phyloP scores from a whole-genome alignment of 257 asterid species.

The Verbascum thapsus region DNA sequence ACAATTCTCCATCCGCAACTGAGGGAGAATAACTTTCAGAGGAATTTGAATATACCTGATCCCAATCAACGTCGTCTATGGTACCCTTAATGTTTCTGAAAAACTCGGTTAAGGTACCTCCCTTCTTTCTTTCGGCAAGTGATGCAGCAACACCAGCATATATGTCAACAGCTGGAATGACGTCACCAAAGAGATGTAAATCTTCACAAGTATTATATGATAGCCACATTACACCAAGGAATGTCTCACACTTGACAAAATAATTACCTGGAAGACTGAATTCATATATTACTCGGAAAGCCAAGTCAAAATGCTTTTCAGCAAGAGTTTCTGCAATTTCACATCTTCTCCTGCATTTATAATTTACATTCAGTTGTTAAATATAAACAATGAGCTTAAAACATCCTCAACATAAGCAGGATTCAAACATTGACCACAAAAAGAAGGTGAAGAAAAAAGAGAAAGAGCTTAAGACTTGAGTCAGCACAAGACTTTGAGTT shows the following conservation, averaged over 20 bases:
- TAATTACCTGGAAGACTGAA: slow-evolving; percentile 85
- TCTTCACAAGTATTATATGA: slow-evolving; percentile 20
- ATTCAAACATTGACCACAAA: slow-evolving; percentile 2
- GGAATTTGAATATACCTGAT: slow-evolving; percentile 57
- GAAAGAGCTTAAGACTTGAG: slow-evolving; percentile 11
- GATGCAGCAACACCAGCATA: slow-evolving; percentile 98
- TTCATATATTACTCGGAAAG: slow-evolving; percentile 82
- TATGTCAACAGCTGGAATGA: slow-evolving; percentile 82
- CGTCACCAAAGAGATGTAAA: slow-evolving; percentile 24
- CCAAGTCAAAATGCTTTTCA: slow-evolving; percentile 88
- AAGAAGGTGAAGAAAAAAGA: slow-evolving; percentile 1
- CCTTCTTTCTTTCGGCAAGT: slow-evolving; percentile 95
- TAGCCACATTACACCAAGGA: slow-evolving; percentile 5
- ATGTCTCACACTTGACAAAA: slow-evolving; percentile 25
- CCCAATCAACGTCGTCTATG: slow-evolving; percentile 96
- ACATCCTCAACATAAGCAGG: slow-evolving; percentile 13
- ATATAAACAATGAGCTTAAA: slow-evolving; percentile 18
- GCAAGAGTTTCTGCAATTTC: slow-evolving; percentile 93
- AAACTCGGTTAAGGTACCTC: slow-evolving; percentile 92
- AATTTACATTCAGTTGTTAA: slow-evolving; percentile 16
- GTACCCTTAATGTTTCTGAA: slow-evolving; percentile 94
- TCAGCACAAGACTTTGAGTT: not conserved
- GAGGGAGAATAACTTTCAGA: slow-evolving; percentile 17
- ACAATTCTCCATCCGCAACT: slow-evolving; percentile 14
- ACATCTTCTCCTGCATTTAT: slow-evolving; percentile 82